Evolutionary conservation across 139 green algal species (phyloP).

Genomic region (Gonium pectorale): DNA sequence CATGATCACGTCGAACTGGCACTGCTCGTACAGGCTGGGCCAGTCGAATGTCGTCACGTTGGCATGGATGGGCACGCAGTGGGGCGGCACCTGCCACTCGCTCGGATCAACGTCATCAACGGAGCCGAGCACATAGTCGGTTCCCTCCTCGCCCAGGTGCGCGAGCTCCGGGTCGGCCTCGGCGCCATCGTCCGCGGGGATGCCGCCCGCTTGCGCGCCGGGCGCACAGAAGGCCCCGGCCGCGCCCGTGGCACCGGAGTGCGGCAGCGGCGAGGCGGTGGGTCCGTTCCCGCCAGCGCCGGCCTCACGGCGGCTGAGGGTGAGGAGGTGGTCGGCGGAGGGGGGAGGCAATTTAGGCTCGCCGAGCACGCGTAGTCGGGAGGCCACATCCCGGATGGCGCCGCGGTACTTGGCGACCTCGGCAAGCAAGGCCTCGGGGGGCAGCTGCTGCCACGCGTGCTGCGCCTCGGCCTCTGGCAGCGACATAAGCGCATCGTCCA

Average conservation of each 20-base stretch:
- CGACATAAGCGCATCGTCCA: not conserved
- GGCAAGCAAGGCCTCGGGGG: not conserved
- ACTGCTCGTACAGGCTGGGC: conserved; percentile 61
- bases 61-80: conserved; percentile 92
- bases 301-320: not conserved
- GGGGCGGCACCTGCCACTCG: conserved; percentile 89
- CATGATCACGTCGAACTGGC: conserved; percentile 88
- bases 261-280: not conserved
- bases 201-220: not conserved
- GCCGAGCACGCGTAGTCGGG: not conserved
- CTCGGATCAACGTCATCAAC: conserved; percentile 84
- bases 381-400: conserved; percentile 7
- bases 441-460: not conserved
- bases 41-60: conserved; percentile 95
- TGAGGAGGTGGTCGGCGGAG: not conserved
- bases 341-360: not conserved
- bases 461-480: conserved; percentile 13
- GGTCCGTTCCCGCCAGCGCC: not conserved
- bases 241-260: not conserved
- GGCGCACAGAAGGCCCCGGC: not conserved
- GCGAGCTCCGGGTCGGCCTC: not conserved
- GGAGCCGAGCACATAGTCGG: conserved; percentile 69
- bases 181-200: not conserved
- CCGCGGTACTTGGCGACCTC: conserved; percentile 13
- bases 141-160: conserved; percentile 59